Evolutionary conservation across 2,329 filamentous ascomycete species (phyloP), one percentile per base, ranked within the genome.

Genomic region (Pseudocercospora cruenta): DNA sequence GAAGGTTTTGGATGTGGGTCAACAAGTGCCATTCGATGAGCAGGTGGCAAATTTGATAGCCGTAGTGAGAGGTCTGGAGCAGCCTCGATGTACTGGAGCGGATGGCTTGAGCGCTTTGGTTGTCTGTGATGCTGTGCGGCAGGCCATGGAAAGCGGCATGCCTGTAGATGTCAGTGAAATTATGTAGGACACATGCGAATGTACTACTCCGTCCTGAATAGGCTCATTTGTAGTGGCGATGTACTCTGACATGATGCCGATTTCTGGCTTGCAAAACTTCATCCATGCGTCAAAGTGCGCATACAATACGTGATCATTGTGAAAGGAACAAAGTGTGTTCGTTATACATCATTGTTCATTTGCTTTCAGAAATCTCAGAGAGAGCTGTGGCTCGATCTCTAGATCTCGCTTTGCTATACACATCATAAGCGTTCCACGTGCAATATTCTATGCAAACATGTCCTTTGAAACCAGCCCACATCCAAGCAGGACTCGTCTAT

Each of bases 21-120:
- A 73, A 22, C 70, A 73, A n/a, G 75, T 78, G 14, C 85, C 85
- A 0, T 87, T 87, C 70, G 82, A 86, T 69, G 69, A 82, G 65
- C 85, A 88, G 70, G 70, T 87, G 1, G 73, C 75, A 58, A 83
- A 87, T 73, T 84, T 87, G 62, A 80, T 85, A 4, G 77, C 77
- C 26, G 84, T 87, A 0, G 77, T 87, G 3, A 76, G 72, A 4
- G 81, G 80, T 0, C 67, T 77, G 16, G 82, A 80, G 54, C 67
- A 72, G 61, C 82, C 84, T 0, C 81, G 76, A 31, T 87, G 86
- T 70, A 81, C 80, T 7, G 81, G 79, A 0, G 75, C 80, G 33
- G 84, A 85, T 65, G 86, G 83, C 0, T 74, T 87, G 55, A 78
- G 81, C 33, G 86, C 85, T 1, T 74, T 87, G 70, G 70, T 81